phyloP scores from a whole-genome alignment of 2,329 filamentous ascomycete species.

The Pseudopyricularia cyperi region DNA sequence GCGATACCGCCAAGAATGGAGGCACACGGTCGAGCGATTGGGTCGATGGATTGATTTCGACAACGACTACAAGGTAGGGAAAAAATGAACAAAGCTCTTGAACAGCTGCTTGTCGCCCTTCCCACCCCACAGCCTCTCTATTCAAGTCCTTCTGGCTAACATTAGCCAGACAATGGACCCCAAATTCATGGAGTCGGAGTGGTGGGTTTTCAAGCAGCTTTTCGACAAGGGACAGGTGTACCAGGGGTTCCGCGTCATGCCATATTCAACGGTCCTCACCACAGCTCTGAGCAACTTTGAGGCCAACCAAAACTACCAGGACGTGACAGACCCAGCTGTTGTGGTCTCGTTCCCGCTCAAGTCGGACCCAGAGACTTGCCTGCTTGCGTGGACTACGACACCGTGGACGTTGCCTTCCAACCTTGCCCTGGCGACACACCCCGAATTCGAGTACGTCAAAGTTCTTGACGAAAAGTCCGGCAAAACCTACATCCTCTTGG shows the following conservation, averaged over 20 bases:
- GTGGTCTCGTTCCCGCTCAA: conserved; percentile 79
- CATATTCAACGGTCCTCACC: conserved; percentile 81
- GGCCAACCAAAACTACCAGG: conserved; percentile 88
- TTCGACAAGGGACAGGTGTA: conserved; percentile 86
- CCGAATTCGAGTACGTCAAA: conserved; percentile 72
- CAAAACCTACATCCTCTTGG: conserved; percentile 75
- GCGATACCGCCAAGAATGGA: conserved; percentile 80
- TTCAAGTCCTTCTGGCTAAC: conserved; percentile 6
- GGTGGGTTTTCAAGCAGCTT: conserved; percentile 94
- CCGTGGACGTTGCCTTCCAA: conserved; percentile 67
- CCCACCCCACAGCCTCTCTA: background rate
- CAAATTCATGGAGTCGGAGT: conserved; percentile 90
- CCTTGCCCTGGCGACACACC: conserved; percentile 56
- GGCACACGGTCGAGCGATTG: conserved; percentile 71
- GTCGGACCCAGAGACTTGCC: conserved; percentile 58
- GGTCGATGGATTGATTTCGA: conserved; percentile 98
- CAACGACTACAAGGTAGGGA: conserved; percentile 75
- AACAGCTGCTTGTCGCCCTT: no score
- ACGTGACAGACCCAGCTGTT: conserved; percentile 80
- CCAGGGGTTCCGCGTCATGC: conserved; percentile 84
- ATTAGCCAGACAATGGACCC: conserved; percentile 67
- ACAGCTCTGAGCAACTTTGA: conserved; percentile 91
- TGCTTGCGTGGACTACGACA: conserved; percentile 73
- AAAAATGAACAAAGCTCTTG: background rate
- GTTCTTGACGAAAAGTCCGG: conserved; percentile 71